Evolutionary conservation across 345 rosid genomes (phyloP).

Genomic region (Barbarea vulgaris): DNA sequence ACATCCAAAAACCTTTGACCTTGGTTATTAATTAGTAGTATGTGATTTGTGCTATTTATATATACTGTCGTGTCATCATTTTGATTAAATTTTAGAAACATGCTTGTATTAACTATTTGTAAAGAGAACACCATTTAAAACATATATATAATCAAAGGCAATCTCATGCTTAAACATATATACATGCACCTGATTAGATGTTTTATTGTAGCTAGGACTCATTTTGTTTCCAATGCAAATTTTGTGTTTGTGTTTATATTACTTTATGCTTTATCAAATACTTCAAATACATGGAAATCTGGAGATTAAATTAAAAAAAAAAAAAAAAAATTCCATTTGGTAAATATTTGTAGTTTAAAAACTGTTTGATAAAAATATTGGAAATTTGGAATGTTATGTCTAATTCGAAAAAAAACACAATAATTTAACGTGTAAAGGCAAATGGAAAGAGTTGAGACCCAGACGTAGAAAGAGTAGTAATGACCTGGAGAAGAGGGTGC

Average conservation of each 20-base stretch:
- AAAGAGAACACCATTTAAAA: too few species aligned
- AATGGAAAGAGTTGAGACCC: background rate
- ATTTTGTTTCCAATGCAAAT: background rate
- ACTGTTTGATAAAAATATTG: background rate
- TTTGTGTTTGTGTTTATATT: background rate
- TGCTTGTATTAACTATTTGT: too few species aligned
- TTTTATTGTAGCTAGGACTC: background rate
- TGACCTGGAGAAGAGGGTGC: conserved; percentile 86
- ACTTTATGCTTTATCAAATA: background rate
- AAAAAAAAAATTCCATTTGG: background rate
- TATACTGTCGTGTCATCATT: too few species aligned
- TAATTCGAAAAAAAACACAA: background rate
- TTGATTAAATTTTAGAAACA: too few species aligned
- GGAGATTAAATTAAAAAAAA: background rate
- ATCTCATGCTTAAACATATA: background rate
- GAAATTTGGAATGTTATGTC: background rate
- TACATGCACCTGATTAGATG: background rate
- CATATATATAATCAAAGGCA: background rate
- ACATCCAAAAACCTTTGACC: background rate
- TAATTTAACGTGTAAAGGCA: background rate
- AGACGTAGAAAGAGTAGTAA: background rate
- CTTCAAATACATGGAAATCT: background rate
- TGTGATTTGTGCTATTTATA: too few species aligned
- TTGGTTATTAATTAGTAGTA: too few species aligned
- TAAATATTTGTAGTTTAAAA: background rate